Base-by-base conservation (phyloP, 805 yeast species). In the Cyberlindnera sargentensis region DNA sequence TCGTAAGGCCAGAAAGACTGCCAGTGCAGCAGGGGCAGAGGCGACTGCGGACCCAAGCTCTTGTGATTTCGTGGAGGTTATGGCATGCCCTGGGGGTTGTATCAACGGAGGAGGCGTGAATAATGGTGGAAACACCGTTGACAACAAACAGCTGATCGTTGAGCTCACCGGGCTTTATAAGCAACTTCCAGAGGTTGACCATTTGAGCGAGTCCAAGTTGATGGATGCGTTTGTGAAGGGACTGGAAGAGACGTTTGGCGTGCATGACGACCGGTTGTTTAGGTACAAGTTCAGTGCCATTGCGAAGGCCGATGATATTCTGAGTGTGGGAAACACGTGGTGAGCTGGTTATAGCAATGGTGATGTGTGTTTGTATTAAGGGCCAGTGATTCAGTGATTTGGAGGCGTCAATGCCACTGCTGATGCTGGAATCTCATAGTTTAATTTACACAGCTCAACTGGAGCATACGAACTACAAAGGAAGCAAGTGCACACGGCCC, bases 1-100 rank as follows among this genome's bases (percentile, higher is more conserved):
- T 40, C 48, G 53, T 37, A 48, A 45, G 9, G 50, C 58, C 10
- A 44, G 55, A 24, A 46, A 43, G 40, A 43, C 31, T 10, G 29
- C 29, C 9, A 20, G 4, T 27, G 5, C 25, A 30, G 26, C 15
- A 2, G 34, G 9, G 3, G 20, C 31, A 6, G 35, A 34, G 7
- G 47, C 47, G 6, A 48, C 49, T 9, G 80, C 80, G 0, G 90
- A 85, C 46, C 84, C 91, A 1, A 63, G 75, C 30, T 70, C 67
- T 34, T 81, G 85, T 52, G 93, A 87, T 48, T 86, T 84, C 52
- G 85, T 91, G 5, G 99, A 93, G 56, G 84, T 93, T 37, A 91
- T 89, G 96, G 99, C 99, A 1, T 93, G 99, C 62, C 99, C 99
- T 5, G 89, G 87, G 28, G 99, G 99, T 1, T 93, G 98, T 58